Evolutionary conservation across 768 basidiomycete genomes (phyloP).

Genomic region (Favolaschia claudopus): DNA sequence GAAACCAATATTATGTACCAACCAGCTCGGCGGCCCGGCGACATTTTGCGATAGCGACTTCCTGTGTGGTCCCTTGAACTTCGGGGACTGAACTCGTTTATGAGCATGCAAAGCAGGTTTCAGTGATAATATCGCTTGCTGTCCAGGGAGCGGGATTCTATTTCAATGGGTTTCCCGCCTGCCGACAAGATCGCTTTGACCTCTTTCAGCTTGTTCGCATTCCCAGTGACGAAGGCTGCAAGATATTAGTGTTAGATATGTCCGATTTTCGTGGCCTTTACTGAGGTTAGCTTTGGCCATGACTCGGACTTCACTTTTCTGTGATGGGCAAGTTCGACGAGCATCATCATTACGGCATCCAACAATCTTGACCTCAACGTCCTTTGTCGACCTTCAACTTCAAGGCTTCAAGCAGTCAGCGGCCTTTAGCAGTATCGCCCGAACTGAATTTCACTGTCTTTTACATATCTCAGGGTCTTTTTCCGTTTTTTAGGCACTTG

Average conservation of each 20-base stretch:
- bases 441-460: too few species aligned
- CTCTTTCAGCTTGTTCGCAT: conserved; percentile 91
- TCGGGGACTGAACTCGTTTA: conserved; percentile 76
- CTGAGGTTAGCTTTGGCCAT: conserved; percentile 12
- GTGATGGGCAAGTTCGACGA: too few species aligned
- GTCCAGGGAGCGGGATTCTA: conserved; percentile 82
- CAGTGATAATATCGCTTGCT: conserved; percentile 53
- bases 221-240: conserved; percentile 93
- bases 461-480: too few species aligned
- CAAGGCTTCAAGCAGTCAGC: neutral
- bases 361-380: too few species aligned
- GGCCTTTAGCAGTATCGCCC: too few species aligned
- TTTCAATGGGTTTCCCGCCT: conserved; percentile 69
- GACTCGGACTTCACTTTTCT: neutral
- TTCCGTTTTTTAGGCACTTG: too few species aligned
- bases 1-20: conserved; percentile 25
- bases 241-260: neutral
- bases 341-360: too few species aligned
- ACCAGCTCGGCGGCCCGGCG: conserved; percentile 84
- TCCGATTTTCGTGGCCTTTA: neutral
- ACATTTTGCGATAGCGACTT: conserved; percentile 91
- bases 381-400: too few species aligned
- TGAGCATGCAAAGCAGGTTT: neutral
- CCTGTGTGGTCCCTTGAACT: conserved; percentile 90
- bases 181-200: conserved; percentile 82